Evolutionary conservation across 2,329 filamentous ascomycete genomes (phyloP), one percentile per base, ranked within the genome.

Genomic region (Stagonosporopsis chrysanthemi): DNA sequence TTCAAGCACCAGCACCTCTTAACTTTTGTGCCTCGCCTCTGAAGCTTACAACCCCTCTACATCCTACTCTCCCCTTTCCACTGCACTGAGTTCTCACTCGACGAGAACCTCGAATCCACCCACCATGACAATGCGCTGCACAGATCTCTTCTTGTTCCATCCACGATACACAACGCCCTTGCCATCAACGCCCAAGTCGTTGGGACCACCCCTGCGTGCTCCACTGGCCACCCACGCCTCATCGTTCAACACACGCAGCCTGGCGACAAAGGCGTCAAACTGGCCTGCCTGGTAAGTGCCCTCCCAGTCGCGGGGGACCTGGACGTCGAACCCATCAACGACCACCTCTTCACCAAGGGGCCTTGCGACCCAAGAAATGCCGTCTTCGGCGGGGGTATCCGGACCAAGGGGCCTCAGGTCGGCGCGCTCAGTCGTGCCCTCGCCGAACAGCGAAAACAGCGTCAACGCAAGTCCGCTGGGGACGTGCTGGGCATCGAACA

Each of bases 321-420:
- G 61, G 11, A 73, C 61, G 48, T 72, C 67, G 28, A 69, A 74
- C 1, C 71, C 70, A 53, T 74, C 70, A 6, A 73, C 47, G 1
- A 70, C 65, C 0, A 71, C 71, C 26, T 69, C 66, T 15, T 69
- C 65, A 8, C 69, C 71, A 0, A 72, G 55, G 9, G 69, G 71
- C 22, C 58, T 55, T 2, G 41, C 38, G 2, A 61, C 29, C 66
- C 63, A 68, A 1, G 44, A 19, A 15, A 63, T 58, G 2, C 59
- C 58, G 38, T 66, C 53, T 1, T 31, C 23, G 12, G 49, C 14
- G 0, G 60, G 66, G 5, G 63, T 64, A n/a, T 68, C 64, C 0
- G 66, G 65, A 2, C 67, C 68, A 4, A 71, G 44, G 1, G 69
- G 70, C 5, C 69, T 50, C 35, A 73, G 39, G 33, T 70, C 70